Percentiles rank a stretch among this genome's conserved stretches.
These are phyloP conservation scores for Inosperma sp. DNA, from an alignment of 768 basidiomycete species.

Conservation along the genomic window DNA sequence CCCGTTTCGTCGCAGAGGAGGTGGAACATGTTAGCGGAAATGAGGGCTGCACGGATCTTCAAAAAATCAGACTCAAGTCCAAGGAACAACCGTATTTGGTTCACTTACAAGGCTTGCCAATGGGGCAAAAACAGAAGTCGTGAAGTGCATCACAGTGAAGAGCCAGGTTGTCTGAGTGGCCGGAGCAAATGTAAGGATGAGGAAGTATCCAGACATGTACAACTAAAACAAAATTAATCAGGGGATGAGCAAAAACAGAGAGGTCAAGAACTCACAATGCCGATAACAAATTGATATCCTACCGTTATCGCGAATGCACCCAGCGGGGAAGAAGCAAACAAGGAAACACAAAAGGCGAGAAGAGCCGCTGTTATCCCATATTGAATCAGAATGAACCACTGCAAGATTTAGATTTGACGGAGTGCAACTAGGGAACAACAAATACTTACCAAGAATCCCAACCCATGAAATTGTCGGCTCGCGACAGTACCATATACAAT, in stretches of 20 bases:
- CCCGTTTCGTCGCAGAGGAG: constrained; percentile 59
- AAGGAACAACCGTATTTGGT: background rate
- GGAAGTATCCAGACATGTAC: constrained; percentile 62
- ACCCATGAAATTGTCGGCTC: constrained; percentile 61
- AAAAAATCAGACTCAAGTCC: constrained; percentile 4
- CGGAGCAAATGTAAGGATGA: constrained; percentile 70
- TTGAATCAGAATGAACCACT: constrained; percentile 71
- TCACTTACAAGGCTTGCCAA: constrained; percentile 61
- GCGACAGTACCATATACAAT: constrained; percentile 51
- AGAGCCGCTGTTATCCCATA: constrained; percentile 67
- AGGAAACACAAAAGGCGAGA: constrained; percentile 62
- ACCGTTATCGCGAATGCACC: constrained; percentile 71
- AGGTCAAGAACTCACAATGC: constrained; percentile 45
- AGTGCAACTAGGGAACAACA: background rate
- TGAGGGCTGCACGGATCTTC: constrained; percentile 63
- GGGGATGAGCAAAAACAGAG: background rate
- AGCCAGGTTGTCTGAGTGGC: constrained; percentile 47
- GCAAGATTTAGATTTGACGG: constrained; percentile 4
- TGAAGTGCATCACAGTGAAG: constrained; percentile 66
- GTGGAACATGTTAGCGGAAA: constrained; percentile 76
- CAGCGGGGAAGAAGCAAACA: constrained; percentile 59
- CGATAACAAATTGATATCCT: constrained; percentile 70
- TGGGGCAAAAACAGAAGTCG: constrained; percentile 61
- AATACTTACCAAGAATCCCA: constrained; percentile 52
- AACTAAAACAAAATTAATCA: constrained; percentile 34